Base-by-base conservation (phyloP, 1,284 basidiomycete species). In the Lentinus polychrous region DNA sequence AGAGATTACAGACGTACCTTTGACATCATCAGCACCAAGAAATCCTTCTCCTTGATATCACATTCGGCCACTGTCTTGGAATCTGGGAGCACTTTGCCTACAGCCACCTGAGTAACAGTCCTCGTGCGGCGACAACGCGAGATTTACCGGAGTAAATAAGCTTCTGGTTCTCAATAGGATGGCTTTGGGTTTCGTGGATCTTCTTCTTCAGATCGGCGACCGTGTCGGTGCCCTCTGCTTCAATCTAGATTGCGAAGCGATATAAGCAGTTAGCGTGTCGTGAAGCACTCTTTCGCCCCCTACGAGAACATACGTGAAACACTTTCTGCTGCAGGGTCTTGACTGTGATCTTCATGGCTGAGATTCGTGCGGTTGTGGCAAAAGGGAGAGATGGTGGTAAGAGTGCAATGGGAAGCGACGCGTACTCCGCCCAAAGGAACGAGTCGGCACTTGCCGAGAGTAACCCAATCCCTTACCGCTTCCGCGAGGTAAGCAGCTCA, bases 31-130 rank as follows among this genome's bases (percentile, higher is more conserved):
- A 99, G 81, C 15, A 99, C 96, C 51, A 99, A 74, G 73, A 99
- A 99, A 66, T 97, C 95, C 74, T 97, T 99, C 71, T 99, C 95
- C 72, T 97, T 95, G 74, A 99, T 91, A 52, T 88, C 85, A 63
- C 88, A 91, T 49, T 86, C 86, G 56, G 82, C 89, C 35, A 99
- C 79, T 1, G 86, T 88, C 74, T 94, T 94, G 51, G 85, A 81
- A 68, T 99, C 94, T 15, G 81, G 68, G 35, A 99, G 76, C 43
- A 99, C 89, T 75, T 97, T 96, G 52, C 95, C 95, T 94, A 61
- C 22, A 49, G 27, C 11, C 15, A 17, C 10, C 14, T n/a, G 36
- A 27, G 43, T 8, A 6, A 14, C 23, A 17, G 7, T 39, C 22
- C 36, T 12, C 41, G 2, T 2, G 8, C 3, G 12, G 32, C 20